Base-by-base conservation (phyloP, 2,329 filamentous ascomycete genomes). In the Exophiala bonariae region DNA sequence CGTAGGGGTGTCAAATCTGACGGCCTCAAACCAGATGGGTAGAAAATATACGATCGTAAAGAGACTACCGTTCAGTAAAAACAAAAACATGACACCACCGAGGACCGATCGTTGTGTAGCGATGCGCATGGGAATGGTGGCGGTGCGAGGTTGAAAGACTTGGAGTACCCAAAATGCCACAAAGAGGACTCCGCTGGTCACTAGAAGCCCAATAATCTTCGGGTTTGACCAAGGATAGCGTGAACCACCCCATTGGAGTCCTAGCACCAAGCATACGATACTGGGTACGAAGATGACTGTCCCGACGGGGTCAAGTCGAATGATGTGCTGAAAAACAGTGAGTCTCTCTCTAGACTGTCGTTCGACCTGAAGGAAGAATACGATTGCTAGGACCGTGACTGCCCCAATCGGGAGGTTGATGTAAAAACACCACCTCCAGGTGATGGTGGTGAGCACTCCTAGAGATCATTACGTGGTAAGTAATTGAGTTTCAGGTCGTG, bases 201-300 rank as follows among this genome's bases (percentile, higher is more conserved):
- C 47, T 14, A 61, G 49, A 10, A 61, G 49, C 18, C 54, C 57
- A 43, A 61, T 59, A 9, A 59, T 47, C 20, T 48, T 49, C n/a
- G 43, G 43, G 45, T 59, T 52, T 16, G 43, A 45, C 66, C 67
- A 70, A 23, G 61, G 30, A 44, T 68, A 68, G 11, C 54, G 61
- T 3, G 35, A 23, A n/a, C 55, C 55, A 19, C 55, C 55, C 80
- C 80, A 85, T 57, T 85, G 78, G 28, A 86, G 67, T 1, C 81
- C 81, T 4, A 86, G 67, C 3, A 85, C 64, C 23, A 85, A 75
- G 50, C 74, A 80, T 8, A 83, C 71, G 30, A 82, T 72, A 26
- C 73, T 74, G 0, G 81, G 80, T n/a, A 85, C 63, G 52, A 86
- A 79, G 61, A 82, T 74, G n/a, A 78, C 59, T 7, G 77, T 81